Conservation (phyloP, 2,329 filamentous ascomycete species). For the Beauveria sp. region DNA sequence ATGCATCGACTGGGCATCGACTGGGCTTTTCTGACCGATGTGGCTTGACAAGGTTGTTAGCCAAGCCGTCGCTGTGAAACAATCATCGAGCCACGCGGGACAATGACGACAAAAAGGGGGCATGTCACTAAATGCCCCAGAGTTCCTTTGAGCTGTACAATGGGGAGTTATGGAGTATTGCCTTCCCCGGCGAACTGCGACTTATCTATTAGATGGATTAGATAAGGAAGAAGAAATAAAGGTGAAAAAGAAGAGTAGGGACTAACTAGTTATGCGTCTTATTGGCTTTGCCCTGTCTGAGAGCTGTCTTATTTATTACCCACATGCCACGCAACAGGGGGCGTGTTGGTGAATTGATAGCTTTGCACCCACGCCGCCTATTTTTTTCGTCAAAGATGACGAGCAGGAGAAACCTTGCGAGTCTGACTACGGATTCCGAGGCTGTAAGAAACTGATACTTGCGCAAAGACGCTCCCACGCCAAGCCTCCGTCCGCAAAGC, state of each 20-base stretch:
- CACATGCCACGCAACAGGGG: conserved; percentile 6
- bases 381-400: not conserved
- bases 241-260: not conserved
- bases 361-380: not conserved
- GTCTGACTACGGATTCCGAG: not conserved
- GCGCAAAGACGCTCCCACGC: conserved; percentile 2
- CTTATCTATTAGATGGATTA: not conserved
- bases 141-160: not conserved
- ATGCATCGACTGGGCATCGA: not conserved
- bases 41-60: conserved; percentile 5
- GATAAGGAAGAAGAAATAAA: not conserved
- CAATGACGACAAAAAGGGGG: not conserved
- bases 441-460: not conserved
- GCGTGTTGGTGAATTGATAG: not conserved
- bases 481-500: not conserved
- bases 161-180: no score
- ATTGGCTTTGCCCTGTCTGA: not conserved
- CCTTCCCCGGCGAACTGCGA: no score
- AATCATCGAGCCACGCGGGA: not conserved
- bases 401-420: not conserved
- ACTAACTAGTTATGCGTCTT: not conserved
- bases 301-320: not conserved
- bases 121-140: not conserved
- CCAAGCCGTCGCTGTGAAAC: not conserved
- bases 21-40: not conserved